Conservation (phyloP, 768 basidiomycete genomes). For the Agaricus sinodeliciosus region DNA sequence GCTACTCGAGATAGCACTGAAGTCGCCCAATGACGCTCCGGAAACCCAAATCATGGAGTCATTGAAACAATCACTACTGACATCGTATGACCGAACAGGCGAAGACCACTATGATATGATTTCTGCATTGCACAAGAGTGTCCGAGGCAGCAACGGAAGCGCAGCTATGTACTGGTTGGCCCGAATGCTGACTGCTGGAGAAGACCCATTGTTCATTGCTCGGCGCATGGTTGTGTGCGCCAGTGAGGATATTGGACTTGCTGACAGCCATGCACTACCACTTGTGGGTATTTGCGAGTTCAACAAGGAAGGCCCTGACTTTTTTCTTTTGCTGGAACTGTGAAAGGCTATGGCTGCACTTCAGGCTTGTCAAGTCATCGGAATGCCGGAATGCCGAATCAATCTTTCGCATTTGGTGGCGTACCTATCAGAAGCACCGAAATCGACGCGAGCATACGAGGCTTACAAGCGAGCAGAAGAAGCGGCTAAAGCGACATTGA, state of each 20-base stretch:
- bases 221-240: conserved; percentile 74
- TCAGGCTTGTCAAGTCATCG: conserved; percentile 60
- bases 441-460: conserved; percentile 74
- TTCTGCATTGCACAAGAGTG: conserved; percentile 76
- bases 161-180: conserved; percentile 89
- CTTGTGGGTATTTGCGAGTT: conserved; percentile 37
- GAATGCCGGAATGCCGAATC: conserved; percentile 81
- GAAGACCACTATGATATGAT: conserved; percentile 80
- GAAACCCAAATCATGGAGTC: conserved; percentile 48
- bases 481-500: conserved; percentile 45
- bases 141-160: conserved; percentile 68
- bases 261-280: conserved; percentile 71
- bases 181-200: conserved; percentile 73
- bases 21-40: conserved; percentile 29
- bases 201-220: conserved; percentile 75
- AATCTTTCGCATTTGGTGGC: conserved; percentile 72
- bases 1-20: conserved; percentile 64
- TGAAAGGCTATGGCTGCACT: conserved; percentile 53
- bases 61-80: conserved; percentile 56
- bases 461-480: conserved; percentile 68
- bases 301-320: too few relatives aligned
- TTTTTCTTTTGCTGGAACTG: background rate
- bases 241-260: conserved; percentile 81
- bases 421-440: conserved; percentile 78
- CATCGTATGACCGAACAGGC: conserved; percentile 69